Evolutionary conservation across 1,139 yeast genomes (phyloP), one percentile per base, ranked within the genome.

Genomic region (Suhomyces yuchorum): DNA sequence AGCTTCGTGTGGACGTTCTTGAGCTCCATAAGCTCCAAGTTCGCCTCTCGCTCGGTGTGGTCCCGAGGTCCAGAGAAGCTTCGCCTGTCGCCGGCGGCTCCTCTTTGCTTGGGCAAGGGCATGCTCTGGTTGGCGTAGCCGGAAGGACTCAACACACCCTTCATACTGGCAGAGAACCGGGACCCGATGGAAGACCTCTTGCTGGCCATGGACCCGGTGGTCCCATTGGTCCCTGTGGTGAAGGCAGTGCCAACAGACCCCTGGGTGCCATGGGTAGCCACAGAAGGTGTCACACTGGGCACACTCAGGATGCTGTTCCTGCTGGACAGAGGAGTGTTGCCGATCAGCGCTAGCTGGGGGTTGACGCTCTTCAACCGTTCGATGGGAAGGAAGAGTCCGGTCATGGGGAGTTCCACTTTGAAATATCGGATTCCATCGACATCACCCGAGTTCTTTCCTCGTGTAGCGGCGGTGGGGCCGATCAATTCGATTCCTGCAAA

Each of bases 401-500:
- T 73, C 53, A 78, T 78, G 0, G 91, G 86, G 37, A 65, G 68
- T 11, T 73, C 69, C 0, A 92, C 89, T 23, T 63, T 62, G 50
- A 75, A 75, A 54, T 75, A 75, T 47, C 65, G 71, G n/a, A 69
- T 53, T 2, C 78, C 78, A 39, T 73, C 75, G 2, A 75, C 79
- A 17, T 65, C 66, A 8, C 80, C 80, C 26, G 69, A 69, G 56
- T 75, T 75, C 55, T 75, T 75, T 14, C 80, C 80, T 56, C 79
- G 59, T 3, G 73, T 55, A 9, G 68, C 70, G 18, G 85, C 84
- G 22, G 69, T 62, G 4, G 86, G 81, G 2, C 89, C 92, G 9
- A 78, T 60, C 41, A 93, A 71, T 62, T 93, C 97, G 4, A 93
- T 78, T 1, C 99, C 99, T 4, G 92, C 97, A 69, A 85, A 93